Evolutionary conservation across 2,329 filamentous ascomycete species (phyloP), one percentile per base, ranked within the genome.

Genomic region (Alternaria metachromatica): DNA sequence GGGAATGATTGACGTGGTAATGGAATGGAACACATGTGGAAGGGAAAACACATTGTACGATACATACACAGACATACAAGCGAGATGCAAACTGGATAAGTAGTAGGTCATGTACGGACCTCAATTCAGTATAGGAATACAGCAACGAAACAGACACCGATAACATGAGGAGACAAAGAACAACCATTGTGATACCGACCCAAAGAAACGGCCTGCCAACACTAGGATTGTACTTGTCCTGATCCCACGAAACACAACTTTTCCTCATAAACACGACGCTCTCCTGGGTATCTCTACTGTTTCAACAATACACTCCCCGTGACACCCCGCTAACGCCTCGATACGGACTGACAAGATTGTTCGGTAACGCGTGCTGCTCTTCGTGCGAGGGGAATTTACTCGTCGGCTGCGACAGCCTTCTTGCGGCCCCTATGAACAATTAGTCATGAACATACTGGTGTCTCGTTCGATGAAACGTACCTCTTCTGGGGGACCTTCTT

Each of bases 401-500:
- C 69, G 12, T 71, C 68, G 10, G 58, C 57, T 20, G 63, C 55
- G 5, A 58, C 58, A 49, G 69, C 62, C 67, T 74, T 74, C 68
- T 72, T 76, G 44, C 70, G 72, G 25, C 68, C 65, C 62, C 74
- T 75, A 18, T 1, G 12, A 2, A 12, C 20, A 11, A 48, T 76
- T 56, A 73, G 66, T n/a, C 5, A 13, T 23, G 12, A 20, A 23
- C 9, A 4, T 10, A 28, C 2, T 9, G 15, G 10, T n/a, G 20
- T 18, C 12, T 5, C 13, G 7, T 8, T 5, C 1, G 7, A 11
- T 30, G 5, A 49, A 5, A 50, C 62, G 15, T 70, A 78, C 76
- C 73, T 73, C 69, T 79, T 79, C 62, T 72, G 68, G 0, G 73
- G 67, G 10, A 60, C 71, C 26, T 75, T 71, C 21, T 67, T 68